A percentile compares a stretch with the other conserved stretches of the same genome.
These are phyloP conservation scores for Backusella mclennaniae DNA, from an alignment of 192 early-diverging fungal genomes.

Conservation along the genomic window DNA sequence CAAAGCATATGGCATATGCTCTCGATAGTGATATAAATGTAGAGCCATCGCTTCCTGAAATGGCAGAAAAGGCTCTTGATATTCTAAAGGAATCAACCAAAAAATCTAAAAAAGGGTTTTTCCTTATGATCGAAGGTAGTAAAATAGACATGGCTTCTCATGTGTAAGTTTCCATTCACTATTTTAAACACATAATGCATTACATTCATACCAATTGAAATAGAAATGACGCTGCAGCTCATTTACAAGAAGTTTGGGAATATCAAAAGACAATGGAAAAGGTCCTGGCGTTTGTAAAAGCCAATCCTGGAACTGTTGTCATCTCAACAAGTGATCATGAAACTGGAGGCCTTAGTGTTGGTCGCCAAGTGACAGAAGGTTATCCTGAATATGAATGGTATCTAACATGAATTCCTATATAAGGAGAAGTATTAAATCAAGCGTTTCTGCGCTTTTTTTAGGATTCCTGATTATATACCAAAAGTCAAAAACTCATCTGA, in stretches of 20 bases:
- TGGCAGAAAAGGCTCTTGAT: constrained; percentile 77
- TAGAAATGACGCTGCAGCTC: constrained; percentile 90
- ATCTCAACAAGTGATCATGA: constrained; percentile 95
- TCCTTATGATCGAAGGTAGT: constrained; percentile 96
- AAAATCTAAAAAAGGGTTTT: constrained; percentile 72
- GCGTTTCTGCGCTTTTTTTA: neutral
- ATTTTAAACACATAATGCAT: neutral
- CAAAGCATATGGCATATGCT: constrained; percentile 85
- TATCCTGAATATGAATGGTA: constrained; percentile 89
- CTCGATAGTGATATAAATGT: constrained; percentile 71
- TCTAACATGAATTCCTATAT: neutral
- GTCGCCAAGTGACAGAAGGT: constrained; percentile 59
- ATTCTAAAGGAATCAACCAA: constrained; percentile 57
- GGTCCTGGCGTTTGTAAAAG: constrained; percentile 75
- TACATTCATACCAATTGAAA: neutral
- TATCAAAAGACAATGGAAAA: constrained; percentile 76
- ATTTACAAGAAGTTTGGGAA: constrained; percentile 88
- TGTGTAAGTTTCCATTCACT: constrained; percentile 32
- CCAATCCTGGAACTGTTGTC: constrained; percentile 81
- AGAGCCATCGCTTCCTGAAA: constrained; percentile 82
- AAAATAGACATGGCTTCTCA: constrained; percentile 97
- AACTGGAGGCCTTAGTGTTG: constrained; percentile 91
- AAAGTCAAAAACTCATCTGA: constrained; percentile 74
- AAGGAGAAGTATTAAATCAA: too few species aligned
- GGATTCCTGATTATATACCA: constrained; percentile 70